Evolutionary conservation across 2,329 filamentous ascomycete species (phyloP), one percentile per base, ranked within the genome.

Genomic region (Aureobasidium sp.): DNA sequence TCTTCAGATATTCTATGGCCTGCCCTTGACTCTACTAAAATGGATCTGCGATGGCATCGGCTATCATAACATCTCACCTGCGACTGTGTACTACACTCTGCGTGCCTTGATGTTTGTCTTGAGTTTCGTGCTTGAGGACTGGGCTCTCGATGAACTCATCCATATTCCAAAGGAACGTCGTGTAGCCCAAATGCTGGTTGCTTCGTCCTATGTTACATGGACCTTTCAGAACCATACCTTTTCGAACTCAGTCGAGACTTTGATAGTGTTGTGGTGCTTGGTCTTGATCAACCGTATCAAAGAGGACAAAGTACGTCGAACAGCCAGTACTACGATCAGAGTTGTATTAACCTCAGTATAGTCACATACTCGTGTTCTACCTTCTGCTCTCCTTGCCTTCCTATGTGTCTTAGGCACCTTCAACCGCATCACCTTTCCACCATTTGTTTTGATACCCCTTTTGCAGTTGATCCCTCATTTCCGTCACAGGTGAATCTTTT

Each of bases 181-280:
- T 68, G 79, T 88, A 61, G 90, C 91, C 10, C 84, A 95, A 48
- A 80, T 95, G 50, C 82, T 99, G 62, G 89, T 97, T 64, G 91
- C 93, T 50, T 97, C 93, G 32, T 97, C 91, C 29, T 99, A 97
- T 76, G 93, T 97, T 68, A 99, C 94, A 52, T 99, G 94, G 93
- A 97, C 93, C 48, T 96, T 93, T 77, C 94, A 99, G 77, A 94
- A 91, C 20, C 94, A 99, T 76, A 97, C 94, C 13, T 97, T 99
- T 75, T 97, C 93, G 66, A 99, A 99, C 77, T 95, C 93, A 65
- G 84, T 97, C 67, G 94, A 99, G 78, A 97, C 94, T 2, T 79
- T 99, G 68, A 83, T 93, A 56, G 91, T 99, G 57, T 84, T 90
- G 60, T 99, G 94, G 94, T 92, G 89, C 70, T 77, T 99, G 74